Evolutionary conservation across 2,329 filamentous ascomycete genomes (phyloP).

Genomic region (Westerdykella ornata): DNA sequence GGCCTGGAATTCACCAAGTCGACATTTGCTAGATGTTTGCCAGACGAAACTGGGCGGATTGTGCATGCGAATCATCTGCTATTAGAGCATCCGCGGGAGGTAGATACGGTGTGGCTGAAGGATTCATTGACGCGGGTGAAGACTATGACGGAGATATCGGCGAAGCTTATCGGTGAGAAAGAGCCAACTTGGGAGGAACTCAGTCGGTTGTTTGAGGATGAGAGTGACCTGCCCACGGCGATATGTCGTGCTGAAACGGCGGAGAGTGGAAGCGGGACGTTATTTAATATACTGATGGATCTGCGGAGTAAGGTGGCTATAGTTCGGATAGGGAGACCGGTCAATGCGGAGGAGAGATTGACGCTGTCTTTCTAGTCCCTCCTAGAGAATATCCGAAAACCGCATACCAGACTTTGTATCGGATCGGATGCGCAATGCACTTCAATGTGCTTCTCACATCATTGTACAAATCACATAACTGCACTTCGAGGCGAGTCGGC

Average conservation of each 20-base stretch:
- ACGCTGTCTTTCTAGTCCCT: constrained; percentile 13
- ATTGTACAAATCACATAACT: too few relatives aligned
- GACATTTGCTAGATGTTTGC: constrained; percentile 25
- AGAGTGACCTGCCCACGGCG: constrained; percentile 34
- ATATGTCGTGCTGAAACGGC: constrained; percentile 24
- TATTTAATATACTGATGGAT: constrained; percentile 37
- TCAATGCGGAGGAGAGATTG: constrained; percentile 22
- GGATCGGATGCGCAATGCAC: too few relatives aligned
- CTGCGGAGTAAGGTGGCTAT: constrained; percentile 26
- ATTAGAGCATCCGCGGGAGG: constrained; percentile 32
- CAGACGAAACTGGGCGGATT: constrained; percentile 31
- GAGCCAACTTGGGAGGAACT: constrained; percentile 25
- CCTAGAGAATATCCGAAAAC: background rate
- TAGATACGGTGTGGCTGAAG: constrained; percentile 40
- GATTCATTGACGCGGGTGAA: constrained; percentile 36
- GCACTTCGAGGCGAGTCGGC: too few relatives aligned
- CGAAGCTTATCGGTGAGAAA: constrained; percentile 11
- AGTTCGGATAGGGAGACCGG: constrained; percentile 28
- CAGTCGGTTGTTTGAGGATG: constrained; percentile 37
- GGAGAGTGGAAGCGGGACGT: constrained; percentile 25
- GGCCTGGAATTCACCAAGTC: constrained; percentile 47
- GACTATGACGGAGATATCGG: constrained; percentile 34
- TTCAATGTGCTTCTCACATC: too few relatives aligned
- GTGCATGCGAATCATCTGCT: constrained; percentile 44
- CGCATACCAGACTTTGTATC: too few relatives aligned